Conservation (phyloP, 164 flowering plant genomes). For the Platanus orientalis region DNA sequence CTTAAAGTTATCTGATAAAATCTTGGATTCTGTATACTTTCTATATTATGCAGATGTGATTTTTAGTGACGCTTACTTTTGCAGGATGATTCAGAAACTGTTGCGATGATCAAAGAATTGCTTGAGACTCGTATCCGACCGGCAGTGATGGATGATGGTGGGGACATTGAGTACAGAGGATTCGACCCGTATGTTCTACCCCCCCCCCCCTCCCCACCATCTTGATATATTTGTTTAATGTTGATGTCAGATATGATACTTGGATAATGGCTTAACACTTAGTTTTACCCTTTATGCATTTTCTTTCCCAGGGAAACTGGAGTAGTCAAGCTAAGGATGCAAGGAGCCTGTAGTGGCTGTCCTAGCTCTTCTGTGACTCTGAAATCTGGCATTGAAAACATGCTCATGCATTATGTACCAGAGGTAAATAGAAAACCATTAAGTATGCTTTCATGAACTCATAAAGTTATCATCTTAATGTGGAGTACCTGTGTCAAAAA, state of each 20-base stretch:
- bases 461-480: no score
- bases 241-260: no score
- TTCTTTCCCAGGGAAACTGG: constrained; percentile 65
- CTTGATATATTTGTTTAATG: no score
- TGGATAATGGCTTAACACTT: no score
- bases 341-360: constrained; percentile 98
- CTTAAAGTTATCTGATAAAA: no score
- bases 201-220: no score
- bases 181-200: no score
- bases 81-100: constrained; percentile 95
- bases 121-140: constrained; percentile 95
- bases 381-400: constrained; percentile 96
- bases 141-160: constrained; percentile 20
- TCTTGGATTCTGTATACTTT: no score
- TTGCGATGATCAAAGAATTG: constrained; percentile 97
- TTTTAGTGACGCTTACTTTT: constrained; percentile 9
- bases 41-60: background rate
- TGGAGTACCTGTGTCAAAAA: no score
- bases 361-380: constrained; percentile 97
- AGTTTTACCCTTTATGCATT: background rate
- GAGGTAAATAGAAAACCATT: constrained; percentile 47
- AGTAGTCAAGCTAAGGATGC: constrained; percentile 82
- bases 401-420: constrained; percentile 96
- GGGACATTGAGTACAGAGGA: no score
- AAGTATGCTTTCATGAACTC: no score